Conservation (phyloP, 768 basidiomycete genomes). For the Macrolepiota fuliginosa region DNA sequence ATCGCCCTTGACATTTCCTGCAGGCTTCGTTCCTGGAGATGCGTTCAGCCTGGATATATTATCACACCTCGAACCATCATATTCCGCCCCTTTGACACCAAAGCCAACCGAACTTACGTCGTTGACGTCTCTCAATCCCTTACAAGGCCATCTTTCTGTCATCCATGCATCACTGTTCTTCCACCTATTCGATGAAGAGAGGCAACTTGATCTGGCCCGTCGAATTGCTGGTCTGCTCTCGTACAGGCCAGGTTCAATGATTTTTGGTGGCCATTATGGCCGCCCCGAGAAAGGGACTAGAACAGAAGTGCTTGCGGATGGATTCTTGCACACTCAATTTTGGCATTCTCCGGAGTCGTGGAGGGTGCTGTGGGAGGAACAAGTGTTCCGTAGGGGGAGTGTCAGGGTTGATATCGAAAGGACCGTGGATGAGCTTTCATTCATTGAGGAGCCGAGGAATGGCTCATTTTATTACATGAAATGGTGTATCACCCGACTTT, state of each 20-base stretch:
- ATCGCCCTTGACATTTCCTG: constrained; percentile 49
- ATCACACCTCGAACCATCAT: constrained; percentile 23
- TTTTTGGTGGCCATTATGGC: constrained; percentile 35
- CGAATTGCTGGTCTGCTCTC: constrained; percentile 29
- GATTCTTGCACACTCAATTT: neutral
- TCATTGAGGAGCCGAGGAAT: neutral
- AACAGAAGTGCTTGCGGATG: constrained; percentile 14
- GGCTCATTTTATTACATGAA: constrained; percentile 1
- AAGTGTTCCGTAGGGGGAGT: constrained; percentile 12
- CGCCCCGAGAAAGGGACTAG: constrained; percentile 15
- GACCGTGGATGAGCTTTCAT: neutral
- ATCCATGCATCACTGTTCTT: constrained; percentile 38
- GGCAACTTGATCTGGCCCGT: constrained; percentile 27
- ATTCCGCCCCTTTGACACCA: neutral
- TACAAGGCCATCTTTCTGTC: constrained; percentile 42
- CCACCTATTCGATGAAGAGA: constrained; percentile 32
- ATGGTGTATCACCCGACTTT: constrained; percentile 4
- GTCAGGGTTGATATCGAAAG: constrained; percentile 8
- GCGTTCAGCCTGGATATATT: constrained; percentile 46
- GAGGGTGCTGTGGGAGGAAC: constrained; percentile 13
- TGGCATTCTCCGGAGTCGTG: constrained; percentile 16
- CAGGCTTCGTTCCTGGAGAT: constrained; percentile 54
- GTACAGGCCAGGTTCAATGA: constrained; percentile 29
- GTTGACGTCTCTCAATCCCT: neutral
- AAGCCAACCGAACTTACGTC: neutral